Percentiles rank a stretch among this genome's conserved stretches.
Evolutionary conservation across 176 grass and related monocot genomes (phyloP).

Genomic region (Aegilops speltoides): DNA sequence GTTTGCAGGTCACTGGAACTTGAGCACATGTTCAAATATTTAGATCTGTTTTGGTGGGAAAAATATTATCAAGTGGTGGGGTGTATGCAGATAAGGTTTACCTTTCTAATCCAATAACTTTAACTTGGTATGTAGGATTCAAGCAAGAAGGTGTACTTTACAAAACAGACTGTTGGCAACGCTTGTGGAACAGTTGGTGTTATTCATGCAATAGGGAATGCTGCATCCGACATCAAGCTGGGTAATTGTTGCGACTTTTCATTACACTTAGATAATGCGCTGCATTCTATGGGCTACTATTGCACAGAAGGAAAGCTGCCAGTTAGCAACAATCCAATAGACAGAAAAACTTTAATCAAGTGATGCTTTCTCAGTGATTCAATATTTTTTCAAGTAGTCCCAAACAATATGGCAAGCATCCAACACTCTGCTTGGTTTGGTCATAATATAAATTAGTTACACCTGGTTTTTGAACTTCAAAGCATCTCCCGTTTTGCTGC

Average conservation of each 20-base stretch:
- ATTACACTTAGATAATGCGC: neutral
- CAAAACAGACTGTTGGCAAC: slow-evolving; percentile 96
- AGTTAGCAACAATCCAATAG: neutral
- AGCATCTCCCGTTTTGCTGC: neutral
- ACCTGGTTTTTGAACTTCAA: slow-evolving; percentile 25
- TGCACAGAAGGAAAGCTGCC: neutral
- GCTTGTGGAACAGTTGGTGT: slow-evolving; percentile 98
- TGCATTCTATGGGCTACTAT: neutral
- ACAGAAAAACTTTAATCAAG: neutral
- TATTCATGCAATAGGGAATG: slow-evolving; percentile 95
- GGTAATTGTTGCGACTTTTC: slow-evolving; percentile 41
- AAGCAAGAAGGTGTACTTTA: slow-evolving; percentile 83
- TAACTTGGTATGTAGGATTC: slow-evolving; percentile 43
- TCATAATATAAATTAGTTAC: neutral
- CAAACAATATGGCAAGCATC: neutral
- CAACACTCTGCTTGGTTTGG: neutral
- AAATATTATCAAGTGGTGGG: neutral
- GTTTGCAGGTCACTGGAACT: neutral
- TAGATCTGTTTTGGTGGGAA: neutral
- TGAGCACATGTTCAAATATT: neutral
- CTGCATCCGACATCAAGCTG: slow-evolving; percentile 79
- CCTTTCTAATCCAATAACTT: slow-evolving; percentile 17
- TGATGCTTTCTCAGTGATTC: neutral
- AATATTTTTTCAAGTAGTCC: neutral
- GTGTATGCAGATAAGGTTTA: neutral